Base-by-base conservation (phyloP, 345 rosid genomes). In the Rhodamnia argentea region DNA sequence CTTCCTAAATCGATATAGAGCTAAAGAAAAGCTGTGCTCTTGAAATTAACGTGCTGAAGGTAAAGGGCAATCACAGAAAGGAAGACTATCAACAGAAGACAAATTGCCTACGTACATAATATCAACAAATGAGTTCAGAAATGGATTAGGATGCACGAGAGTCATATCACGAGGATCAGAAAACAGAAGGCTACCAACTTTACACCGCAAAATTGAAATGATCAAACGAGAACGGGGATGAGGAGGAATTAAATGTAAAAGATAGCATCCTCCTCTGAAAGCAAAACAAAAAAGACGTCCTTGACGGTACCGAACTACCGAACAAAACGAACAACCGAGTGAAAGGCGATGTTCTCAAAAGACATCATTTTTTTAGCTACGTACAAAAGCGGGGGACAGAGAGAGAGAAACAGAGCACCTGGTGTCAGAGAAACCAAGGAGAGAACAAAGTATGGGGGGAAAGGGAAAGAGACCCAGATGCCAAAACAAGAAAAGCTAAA, bases 391-490 rank as follows among this genome's bases (percentile, higher is more conserved):
- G 60, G 56, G 57, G 23, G 15, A 23, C 56, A 84, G 84, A 6
- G 84, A 64, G 64, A 76, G 47, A n/a, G 70, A 82, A 82, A 82
- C 27, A 47, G 82, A 42, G 44, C 44, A 83, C 70, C 86, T 85
- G 86, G 88, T 83, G 88, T 87, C 84, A 70, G 78, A 64, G 78
- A 70, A 70, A 70, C 47, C 47, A 70, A 70, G 6, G 24, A 32
- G 76, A 16, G 44, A 64, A 32, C 86, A 29, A 64, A n/a, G 18
- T 50, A 78, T 50, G 64, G 53, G 18, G n/a, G 86, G 78, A 78
- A 32, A 9, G 27, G 27, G 53, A 37, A 57, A 32, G 83, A 54
- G 54, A 81, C 52, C 47, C 76, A 84, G 81, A 86, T 82, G 54
- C 84, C 37, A 24, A 82, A 56, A 52, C 70, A 44, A 59, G 47